Conservation (phyloP, 371 early-diverging fungal genomes). For the Mortierella polycephala region DNA sequence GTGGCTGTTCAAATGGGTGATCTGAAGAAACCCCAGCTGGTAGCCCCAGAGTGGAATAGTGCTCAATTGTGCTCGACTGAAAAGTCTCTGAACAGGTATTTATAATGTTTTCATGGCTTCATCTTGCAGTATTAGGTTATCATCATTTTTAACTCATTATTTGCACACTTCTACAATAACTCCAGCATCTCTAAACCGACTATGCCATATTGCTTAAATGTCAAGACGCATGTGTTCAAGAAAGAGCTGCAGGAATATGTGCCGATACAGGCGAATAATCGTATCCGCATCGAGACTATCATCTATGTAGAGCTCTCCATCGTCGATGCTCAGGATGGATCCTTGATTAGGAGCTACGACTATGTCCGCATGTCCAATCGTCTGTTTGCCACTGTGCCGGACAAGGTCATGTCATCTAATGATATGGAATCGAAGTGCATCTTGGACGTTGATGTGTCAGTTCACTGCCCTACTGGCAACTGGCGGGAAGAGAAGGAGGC, state of each 20-base stretch:
- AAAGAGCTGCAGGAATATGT: slow-evolving; percentile 48
- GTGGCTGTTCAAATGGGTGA: slow-evolving; percentile 7
- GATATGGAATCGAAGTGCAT: slow-evolving; percentile 35
- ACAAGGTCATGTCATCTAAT: slow-evolving; percentile 31
- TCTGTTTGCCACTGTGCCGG: slow-evolving; percentile 20
- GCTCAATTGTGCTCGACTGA: not conserved
- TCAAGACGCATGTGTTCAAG: slow-evolving; percentile 45
- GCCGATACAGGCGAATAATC: slow-evolving; percentile 34
- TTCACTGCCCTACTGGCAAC: slow-evolving; percentile 25
- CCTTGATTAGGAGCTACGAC: slow-evolving; percentile 28
- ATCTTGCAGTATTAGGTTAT: not conserved
- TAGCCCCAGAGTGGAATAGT: slow-evolving; percentile 7
- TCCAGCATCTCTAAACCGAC: not conserved
- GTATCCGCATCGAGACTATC: slow-evolving; percentile 48
- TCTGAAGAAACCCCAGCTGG: slow-evolving; percentile 9
- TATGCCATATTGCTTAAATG: slow-evolving; percentile 23
- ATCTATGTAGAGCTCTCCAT: slow-evolving; percentile 41
- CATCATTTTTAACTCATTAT: not conserved
- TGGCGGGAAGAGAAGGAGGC: slow-evolving; percentile 35
- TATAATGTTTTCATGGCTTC: not conserved
- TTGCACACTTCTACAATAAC: not conserved
- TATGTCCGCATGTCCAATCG: slow-evolving; percentile 34
- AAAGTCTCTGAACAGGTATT: not conserved
- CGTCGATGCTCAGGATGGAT: slow-evolving; percentile 15
- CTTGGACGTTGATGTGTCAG: slow-evolving; percentile 9